Conservation (phyloP, 257 asterid genomes). For the Scutellaria minor region DNA sequence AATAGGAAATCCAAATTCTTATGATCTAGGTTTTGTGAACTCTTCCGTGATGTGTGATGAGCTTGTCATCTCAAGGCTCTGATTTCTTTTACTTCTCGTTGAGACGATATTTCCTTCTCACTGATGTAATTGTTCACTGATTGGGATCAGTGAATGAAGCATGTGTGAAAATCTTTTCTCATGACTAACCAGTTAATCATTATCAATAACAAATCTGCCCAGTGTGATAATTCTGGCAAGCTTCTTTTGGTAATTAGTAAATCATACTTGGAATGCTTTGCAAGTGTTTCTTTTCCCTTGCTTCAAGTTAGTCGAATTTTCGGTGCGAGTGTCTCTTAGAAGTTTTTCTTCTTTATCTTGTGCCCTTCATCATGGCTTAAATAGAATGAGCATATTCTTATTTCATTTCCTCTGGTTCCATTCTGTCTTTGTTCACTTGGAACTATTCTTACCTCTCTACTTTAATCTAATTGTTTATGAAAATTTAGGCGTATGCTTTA, state of each 20-base stretch:
- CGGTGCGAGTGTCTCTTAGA: neutral
- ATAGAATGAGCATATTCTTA: neutral
- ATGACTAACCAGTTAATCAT: neutral
- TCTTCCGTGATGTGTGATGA: neutral
- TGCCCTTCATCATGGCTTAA: no score
- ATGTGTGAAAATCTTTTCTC: neutral
- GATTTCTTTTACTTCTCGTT: neutral
- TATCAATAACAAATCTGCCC: neutral
- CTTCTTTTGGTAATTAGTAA: neutral
- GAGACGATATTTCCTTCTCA: neutral
- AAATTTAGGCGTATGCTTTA: no score
- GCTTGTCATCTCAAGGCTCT: neutral
- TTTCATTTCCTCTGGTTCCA: neutral
- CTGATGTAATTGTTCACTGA: neutral
- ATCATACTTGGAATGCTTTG: neutral
- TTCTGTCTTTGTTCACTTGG: no score
- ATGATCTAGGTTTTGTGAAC: slow-evolving; percentile 32
- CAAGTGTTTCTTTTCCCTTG: neutral
- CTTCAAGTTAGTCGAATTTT: neutral
- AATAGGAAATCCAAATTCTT: neutral
- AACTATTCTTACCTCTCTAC: no score
- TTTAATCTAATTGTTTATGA: no score
- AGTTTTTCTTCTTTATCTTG: neutral
- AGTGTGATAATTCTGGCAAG: neutral
- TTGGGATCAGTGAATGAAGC: neutral